A percentile compares a stretch with the other conserved stretches of the same genome.
These are phyloP conservation scores for Fusarium sp. DNA, from an alignment of 2,329 filamentous ascomycete species.

Conservation along the genomic window DNA sequence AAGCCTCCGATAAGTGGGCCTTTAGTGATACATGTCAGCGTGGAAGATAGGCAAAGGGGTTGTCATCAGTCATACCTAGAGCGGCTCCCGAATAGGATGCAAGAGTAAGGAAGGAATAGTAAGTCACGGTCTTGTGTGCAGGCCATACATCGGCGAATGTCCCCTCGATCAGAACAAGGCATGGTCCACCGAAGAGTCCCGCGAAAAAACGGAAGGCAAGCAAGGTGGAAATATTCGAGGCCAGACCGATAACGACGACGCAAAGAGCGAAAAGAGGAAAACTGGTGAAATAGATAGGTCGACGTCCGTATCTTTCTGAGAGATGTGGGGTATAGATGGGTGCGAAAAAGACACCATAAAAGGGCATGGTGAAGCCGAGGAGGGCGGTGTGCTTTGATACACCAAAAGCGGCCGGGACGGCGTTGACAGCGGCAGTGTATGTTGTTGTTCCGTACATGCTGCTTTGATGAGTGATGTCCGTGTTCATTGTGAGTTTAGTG, in stretches of 20 bases:
- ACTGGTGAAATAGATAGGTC: conserved; percentile 8
- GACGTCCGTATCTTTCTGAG: conserved; percentile 7
- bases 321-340: conserved; percentile 15
- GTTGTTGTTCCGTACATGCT: conserved; percentile 15
- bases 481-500: neutral
- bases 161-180: conserved; percentile 9
- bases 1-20: conserved; percentile 11
- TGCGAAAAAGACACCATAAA: conserved; percentile 7
- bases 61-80: neutral
- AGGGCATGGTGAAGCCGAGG: conserved; percentile 12
- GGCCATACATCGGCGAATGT: conserved; percentile 14
- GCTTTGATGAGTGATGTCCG: neutral
- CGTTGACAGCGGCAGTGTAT: conserved; percentile 3
- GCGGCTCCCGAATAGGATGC: conserved; percentile 10
- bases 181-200: conserved; percentile 6
- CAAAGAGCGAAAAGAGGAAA: conserved; percentile 9
- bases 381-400: conserved; percentile 5
- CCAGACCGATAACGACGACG: conserved; percentile 13
- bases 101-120: conserved; percentile 12
- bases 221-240: conserved; percentile 10
- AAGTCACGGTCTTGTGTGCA: conserved; percentile 10
- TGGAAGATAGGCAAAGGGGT: neutral
- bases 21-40: neutral
- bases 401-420: conserved; percentile 6
- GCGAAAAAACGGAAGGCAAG: conserved; percentile 13